phyloP scores from a whole-genome alignment of 1,284 basidiomycete genomes.

The Phylloporus gajari region DNA sequence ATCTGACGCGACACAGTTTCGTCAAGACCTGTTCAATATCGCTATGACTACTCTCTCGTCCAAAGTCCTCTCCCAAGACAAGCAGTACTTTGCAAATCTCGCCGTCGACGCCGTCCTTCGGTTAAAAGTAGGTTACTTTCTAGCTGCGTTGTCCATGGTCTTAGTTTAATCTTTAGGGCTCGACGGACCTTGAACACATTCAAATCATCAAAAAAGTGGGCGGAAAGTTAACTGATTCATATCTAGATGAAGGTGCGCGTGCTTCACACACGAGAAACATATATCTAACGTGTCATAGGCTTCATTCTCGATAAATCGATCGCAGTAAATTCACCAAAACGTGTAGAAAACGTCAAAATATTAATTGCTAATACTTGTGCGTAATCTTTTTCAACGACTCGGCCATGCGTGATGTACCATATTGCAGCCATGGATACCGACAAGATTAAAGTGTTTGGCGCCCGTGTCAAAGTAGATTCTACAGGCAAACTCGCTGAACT shows the following conservation, averaged over 20 bases:
- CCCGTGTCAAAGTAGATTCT: constrained; percentile 93
- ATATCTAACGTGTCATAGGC: constrained; percentile 57
- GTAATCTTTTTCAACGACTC: constrained; percentile 41
- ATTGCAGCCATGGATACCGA: constrained; percentile 96
- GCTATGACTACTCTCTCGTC: constrained; percentile 95
- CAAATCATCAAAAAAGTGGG: constrained; percentile 99
- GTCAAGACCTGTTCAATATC: constrained; percentile 94
- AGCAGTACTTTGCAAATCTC: constrained; percentile 98
- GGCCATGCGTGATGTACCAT: not conserved
- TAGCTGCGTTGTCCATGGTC: not conserved
- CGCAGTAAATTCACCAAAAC: constrained; percentile 94
- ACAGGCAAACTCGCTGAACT: constrained; percentile 98
- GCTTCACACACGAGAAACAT: not conserved
- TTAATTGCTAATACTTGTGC: constrained; percentile 96
- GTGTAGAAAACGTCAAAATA: constrained; percentile 95
- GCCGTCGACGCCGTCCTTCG: constrained; percentile 97
- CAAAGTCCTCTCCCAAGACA: constrained; percentile 97
- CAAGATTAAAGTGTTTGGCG: constrained; percentile 99
- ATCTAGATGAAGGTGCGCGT: constrained; percentile 89
- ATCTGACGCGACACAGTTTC: constrained; percentile 79
- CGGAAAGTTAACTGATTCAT: constrained; percentile 97
- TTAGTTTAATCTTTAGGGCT: constrained; percentile 66
- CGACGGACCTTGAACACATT: constrained; percentile 97
- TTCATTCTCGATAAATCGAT: constrained; percentile 99
- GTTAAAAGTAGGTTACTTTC: constrained; percentile 71